phyloP scores from a whole-genome alignment of 306 rosid species.

The Cucurbita pepo region DNA sequence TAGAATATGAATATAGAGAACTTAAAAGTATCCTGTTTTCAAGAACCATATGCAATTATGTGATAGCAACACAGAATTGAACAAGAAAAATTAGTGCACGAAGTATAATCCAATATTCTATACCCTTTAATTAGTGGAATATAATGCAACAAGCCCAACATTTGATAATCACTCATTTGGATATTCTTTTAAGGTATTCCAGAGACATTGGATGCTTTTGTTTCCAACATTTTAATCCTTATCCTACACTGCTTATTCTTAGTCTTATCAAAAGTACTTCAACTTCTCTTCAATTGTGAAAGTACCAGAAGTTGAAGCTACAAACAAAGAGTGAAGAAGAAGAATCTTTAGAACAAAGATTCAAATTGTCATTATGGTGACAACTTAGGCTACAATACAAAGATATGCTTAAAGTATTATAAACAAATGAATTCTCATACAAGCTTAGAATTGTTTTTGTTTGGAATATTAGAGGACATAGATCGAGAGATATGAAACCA shows the following conservation, averaged over 20 bases:
- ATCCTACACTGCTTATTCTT: not conserved
- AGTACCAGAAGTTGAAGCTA: too few species aligned
- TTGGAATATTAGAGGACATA: too few species aligned
- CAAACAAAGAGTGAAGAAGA: not conserved
- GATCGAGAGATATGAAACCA: not conserved
- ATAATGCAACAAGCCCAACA: not conserved
- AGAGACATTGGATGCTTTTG: not conserved
- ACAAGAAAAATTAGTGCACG: not conserved
- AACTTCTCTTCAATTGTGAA: not conserved
- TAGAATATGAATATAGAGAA: too few species aligned
- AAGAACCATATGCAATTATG: not conserved
- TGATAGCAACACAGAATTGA: not conserved
- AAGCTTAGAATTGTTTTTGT: too few species aligned
- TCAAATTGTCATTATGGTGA: not conserved
- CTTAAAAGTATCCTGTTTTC: too few species aligned
- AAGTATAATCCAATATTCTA: not conserved
- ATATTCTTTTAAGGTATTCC: not conserved
- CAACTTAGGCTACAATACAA: not conserved
- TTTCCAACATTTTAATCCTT: not conserved
- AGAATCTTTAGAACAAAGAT: not conserved
- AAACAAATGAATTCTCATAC: not conserved
- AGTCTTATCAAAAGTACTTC: not conserved
- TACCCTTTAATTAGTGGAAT: not conserved
- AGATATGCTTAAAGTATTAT: not conserved
- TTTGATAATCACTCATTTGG: not conserved